These are phyloP conservation scores for Vitis labrusca DNA, from an alignment of 164 flowering plant genomes.

Conservation along the genomic window DNA sequence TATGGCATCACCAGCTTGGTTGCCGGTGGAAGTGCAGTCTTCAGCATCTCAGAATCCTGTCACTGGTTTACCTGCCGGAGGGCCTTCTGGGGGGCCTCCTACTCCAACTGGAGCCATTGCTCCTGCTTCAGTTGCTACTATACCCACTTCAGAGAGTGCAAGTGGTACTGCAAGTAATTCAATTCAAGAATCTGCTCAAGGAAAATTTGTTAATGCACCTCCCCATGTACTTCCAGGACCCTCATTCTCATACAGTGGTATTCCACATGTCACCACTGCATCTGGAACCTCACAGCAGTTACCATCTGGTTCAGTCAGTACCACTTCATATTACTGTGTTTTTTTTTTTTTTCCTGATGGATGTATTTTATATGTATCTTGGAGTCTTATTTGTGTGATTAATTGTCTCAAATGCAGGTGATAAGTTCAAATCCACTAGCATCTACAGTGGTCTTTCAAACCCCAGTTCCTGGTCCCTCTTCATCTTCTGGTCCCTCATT, in stretches of 20 bases:
- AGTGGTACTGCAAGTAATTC: conserved; percentile 17
- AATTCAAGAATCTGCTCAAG: conserved; percentile 20
- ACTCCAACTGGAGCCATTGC: conserved; percentile 20
- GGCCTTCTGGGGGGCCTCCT: conserved; percentile 9
- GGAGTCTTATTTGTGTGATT: neutral
- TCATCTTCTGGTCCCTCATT: conserved; percentile 30
- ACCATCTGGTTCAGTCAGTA: conserved; percentile 31
- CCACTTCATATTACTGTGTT: neutral
- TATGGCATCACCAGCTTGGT: conserved; percentile 25
- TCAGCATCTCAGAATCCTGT: conserved; percentile 21
- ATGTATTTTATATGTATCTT: neutral
- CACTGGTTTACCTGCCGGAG: conserved; percentile 12
- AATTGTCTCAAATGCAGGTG: conserved; percentile 14
- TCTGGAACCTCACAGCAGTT: conserved; percentile 28
- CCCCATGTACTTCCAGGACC: conserved; percentile 27
- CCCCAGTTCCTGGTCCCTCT: conserved; percentile 28
- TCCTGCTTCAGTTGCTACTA: conserved; percentile 15
- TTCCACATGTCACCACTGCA: conserved; percentile 12
- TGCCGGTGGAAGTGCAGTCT: conserved; percentile 20
- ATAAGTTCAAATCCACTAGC: conserved; percentile 16
- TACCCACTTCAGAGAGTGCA: conserved; percentile 17
- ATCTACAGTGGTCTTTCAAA: conserved; percentile 22
- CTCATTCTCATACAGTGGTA: conserved; percentile 31
- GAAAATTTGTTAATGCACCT: conserved; percentile 22
- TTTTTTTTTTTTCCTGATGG: neutral